Base-by-base conservation (phyloP, 176 grass and related monocot species). In the Aegilops tauschii region DNA sequence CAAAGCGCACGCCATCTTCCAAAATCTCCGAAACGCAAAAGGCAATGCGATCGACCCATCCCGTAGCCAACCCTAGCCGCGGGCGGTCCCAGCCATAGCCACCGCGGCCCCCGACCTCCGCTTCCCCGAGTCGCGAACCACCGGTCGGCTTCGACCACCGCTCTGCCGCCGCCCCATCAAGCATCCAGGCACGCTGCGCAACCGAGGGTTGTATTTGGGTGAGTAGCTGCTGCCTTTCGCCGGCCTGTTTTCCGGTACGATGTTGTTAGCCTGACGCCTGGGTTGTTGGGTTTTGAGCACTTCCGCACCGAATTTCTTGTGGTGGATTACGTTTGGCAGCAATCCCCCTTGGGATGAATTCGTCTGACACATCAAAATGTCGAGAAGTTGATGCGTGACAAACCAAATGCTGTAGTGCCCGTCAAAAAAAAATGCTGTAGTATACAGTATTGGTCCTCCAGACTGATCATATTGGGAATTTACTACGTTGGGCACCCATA, bases 51-150 rank as follows among this genome's bases (percentile, higher is more conserved):
- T 54, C 50, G 50, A 54, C 16, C 50, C 62, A 63, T 4, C n/a
- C 35, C 25, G 27, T 65, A 65, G 70, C 12, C 37, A 75, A 75
- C 72, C 72, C 72, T 75, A 75, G 69, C 69, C 69, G 20, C 37
- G 21, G 21, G 69, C 69, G 69, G 36, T n/a, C 69, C 69, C 21
- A 25, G 36, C 10, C 69, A 37, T 72, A 42, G 71, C 72, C 42
- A 75, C 42, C 23, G 42, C 42, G 72, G 8, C 28, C 23, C 28
- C 23, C 71, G 71, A 1, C 1, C 71, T 74, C 72, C 40, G 40
- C 72, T 16, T 50, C 42, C 23, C 23, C 50, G 3, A 17, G n/a
- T 28, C 71, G 70, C 71, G 1, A 74, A 28, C 71, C 42, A 50
- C 42, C 25, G 72, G 12, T 47, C 9, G 12, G 72, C 12, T 8